Conservation (phyloP, 192 early-diverging fungal genomes). For the Gamsiella multidivaricata region DNA sequence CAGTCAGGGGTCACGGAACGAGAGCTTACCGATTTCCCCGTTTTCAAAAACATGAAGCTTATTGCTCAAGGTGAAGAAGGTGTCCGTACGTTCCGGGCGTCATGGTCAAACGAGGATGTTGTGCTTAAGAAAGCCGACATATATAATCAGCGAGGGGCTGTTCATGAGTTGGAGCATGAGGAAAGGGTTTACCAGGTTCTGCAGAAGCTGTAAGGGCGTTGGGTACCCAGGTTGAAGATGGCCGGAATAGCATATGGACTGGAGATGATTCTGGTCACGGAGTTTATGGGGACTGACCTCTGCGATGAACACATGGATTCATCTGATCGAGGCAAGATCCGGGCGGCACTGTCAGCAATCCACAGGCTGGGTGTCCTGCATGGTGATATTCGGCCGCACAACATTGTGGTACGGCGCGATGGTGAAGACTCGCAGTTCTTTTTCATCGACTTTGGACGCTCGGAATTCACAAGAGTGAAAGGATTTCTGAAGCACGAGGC, state of each 20-base stretch:
- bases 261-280: too few species aligned
- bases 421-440: too few species aligned
- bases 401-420: constrained; percentile 40
- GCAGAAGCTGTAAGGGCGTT: constrained; percentile 8
- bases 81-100: constrained; percentile 2
- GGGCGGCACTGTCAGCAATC: too few species aligned
- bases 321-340: constrained; percentile 10
- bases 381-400: constrained; percentile 35
- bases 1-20: not conserved
- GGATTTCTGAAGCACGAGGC: too few species aligned
- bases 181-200: too few species aligned
- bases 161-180: too few species aligned
- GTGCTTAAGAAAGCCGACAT: too few species aligned
- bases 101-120: too few species aligned
- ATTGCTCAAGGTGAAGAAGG: not conserved
- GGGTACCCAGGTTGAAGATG: constrained; percentile 8
- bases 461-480: too few species aligned
- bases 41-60: constrained; percentile 6
- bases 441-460: too few species aligned
- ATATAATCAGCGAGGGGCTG: too few species aligned
- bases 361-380: constrained; percentile 33
- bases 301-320: not conserved
- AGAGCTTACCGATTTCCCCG: constrained; percentile 6
- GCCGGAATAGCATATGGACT: constrained; percentile 18
- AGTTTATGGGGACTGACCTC: constrained; percentile 9